A percentile compares a stretch with the other conserved stretches of the same genome.
Conservation (phyloP, 2,329 filamentous ascomycete species). For the Penicillium sp. region DNA sequence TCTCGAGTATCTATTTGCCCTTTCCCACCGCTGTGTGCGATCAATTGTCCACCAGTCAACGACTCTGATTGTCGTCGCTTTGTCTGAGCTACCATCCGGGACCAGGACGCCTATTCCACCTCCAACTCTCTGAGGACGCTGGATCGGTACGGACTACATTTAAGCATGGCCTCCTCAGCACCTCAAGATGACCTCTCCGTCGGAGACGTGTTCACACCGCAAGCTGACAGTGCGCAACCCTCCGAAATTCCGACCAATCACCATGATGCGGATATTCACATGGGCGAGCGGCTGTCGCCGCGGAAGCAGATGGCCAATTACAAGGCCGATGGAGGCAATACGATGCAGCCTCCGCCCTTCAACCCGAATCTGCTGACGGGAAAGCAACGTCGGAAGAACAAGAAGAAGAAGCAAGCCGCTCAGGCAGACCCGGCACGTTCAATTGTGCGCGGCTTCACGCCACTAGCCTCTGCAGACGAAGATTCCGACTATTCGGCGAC, state of each 20-base stretch:
- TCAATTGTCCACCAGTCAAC: slow-evolving; percentile 9
- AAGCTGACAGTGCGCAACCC: slow-evolving; percentile 33
- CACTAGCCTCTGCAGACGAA: slow-evolving; percentile 45
- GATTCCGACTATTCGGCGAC: slow-evolving; percentile 46
- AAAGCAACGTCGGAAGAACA: slow-evolving; percentile 41
- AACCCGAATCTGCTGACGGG: slow-evolving; percentile 27
- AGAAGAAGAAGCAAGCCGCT: slow-evolving; percentile 37
- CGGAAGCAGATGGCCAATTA: slow-evolving; percentile 20
- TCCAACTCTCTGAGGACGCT: not conserved
- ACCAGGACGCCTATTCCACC: too few species aligned
- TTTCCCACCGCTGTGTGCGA: slow-evolving; percentile 7
- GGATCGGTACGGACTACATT: not conserved
- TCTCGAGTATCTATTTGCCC: slow-evolving; percentile 17
- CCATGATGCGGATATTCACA: slow-evolving; percentile 26
- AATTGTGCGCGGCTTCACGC: slow-evolving; percentile 46
- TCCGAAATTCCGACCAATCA: slow-evolving; percentile 25
- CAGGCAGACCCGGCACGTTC: slow-evolving; percentile 35
- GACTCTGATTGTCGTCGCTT: slow-evolving; percentile 3
- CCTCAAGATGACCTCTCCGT: slow-evolving; percentile 38
- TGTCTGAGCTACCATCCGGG: not conserved
- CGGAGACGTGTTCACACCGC: slow-evolving; percentile 40
- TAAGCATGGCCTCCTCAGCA: slow-evolving; percentile 27
- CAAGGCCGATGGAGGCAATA: slow-evolving; percentile 22
- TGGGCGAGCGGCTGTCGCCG: slow-evolving; percentile 27
- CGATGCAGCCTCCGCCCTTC: slow-evolving; percentile 31